Conservation (phyloP, 2,329 filamentous ascomycete species). For the Monosporascus sp. region DNA sequence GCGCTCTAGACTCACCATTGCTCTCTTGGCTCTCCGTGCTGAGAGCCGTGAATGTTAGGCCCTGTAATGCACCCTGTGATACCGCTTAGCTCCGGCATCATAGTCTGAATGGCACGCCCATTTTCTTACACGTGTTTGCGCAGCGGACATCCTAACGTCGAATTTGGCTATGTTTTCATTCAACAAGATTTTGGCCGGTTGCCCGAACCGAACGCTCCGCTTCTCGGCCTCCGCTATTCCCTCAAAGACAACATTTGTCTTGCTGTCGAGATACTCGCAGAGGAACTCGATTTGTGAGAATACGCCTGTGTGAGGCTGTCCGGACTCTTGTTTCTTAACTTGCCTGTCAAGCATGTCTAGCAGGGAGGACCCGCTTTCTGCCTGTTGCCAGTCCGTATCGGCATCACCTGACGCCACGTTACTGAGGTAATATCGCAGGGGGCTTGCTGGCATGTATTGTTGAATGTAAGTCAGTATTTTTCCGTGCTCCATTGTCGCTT, state of each 20-base stretch:
- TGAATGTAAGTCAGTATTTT: conserved; percentile 75
- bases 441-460: conserved; percentile 60
- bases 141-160: conserved; percentile 52
- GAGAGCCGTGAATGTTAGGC: conserved; percentile 36
- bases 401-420: conserved; percentile 46
- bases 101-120: neutral
- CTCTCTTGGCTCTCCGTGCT: conserved; percentile 30
- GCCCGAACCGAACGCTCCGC: conserved; percentile 62
- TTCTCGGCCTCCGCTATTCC: conserved; percentile 65
- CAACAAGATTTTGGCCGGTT: conserved; percentile 40
- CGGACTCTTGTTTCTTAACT: conserved; percentile 39
- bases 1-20: conserved; percentile 26
- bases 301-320: conserved; percentile 41
- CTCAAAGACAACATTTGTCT: conserved; percentile 57
- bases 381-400: conserved; percentile 37
- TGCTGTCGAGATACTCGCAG: conserved; percentile 49
- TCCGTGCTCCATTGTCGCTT: conserved; percentile 67
- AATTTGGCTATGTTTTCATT: conserved; percentile 40
- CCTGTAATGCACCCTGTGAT: conserved; percentile 27
- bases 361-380: conserved; percentile 39
- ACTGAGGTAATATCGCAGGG: conserved; percentile 56
- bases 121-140: conserved; percentile 26
- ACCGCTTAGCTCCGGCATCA: conserved; percentile 4
- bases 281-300: conserved; percentile 60
- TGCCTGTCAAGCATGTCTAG: conserved; percentile 46